Conservation (phyloP, 2,329 filamentous ascomycete genomes). For the Botrytis pseudocinerea region DNA sequence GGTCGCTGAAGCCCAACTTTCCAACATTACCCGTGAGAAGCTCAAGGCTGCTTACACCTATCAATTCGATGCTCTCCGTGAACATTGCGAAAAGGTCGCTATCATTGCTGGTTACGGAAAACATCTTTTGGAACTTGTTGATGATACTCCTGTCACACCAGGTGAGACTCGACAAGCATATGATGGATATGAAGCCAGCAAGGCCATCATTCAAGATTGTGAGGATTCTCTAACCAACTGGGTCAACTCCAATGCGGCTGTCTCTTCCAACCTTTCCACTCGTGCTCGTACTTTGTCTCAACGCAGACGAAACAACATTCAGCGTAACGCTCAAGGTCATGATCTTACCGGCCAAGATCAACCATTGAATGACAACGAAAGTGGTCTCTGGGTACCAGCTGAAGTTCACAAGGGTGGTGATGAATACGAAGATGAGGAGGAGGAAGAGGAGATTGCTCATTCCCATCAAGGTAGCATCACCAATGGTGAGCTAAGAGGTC, state of each 20-base stretch:
- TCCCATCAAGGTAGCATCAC: conserved; percentile 55
- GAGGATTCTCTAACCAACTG: conserved; percentile 97
- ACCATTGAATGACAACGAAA: conserved; percentile 74
- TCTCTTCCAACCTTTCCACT: conserved; percentile 82
- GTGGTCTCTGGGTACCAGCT: conserved; percentile 77
- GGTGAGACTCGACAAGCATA: conserved; percentile 95
- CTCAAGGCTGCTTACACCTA: conserved; percentile 97
- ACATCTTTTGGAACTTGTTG: conserved; percentile 94
- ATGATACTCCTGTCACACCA: conserved; percentile 94
- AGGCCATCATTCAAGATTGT: conserved; percentile 98
- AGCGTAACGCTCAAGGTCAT: conserved; percentile 67
- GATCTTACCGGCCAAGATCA: conserved; percentile 83
- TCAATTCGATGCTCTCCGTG: conserved; percentile 94
- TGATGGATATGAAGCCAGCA: conserved; percentile 97
- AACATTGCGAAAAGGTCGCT: conserved; percentile 97
- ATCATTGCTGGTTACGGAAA: conserved; percentile 98
- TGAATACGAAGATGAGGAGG: conserved; percentile 65
- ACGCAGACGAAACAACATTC: conserved; percentile 73
- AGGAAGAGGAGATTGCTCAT: conserved; percentile 58
- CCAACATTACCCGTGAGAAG: conserved; percentile 99
- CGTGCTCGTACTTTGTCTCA: conserved; percentile 86
- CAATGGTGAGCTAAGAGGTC: conserved; percentile 58
- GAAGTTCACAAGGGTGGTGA: conserved; percentile 60
- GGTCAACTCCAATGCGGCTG: conserved; percentile 86
- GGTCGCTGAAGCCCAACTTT: conserved; percentile 95